Conservation (phyloP, 768 basidiomycete genomes). For the Pulveroboletus sp. region DNA sequence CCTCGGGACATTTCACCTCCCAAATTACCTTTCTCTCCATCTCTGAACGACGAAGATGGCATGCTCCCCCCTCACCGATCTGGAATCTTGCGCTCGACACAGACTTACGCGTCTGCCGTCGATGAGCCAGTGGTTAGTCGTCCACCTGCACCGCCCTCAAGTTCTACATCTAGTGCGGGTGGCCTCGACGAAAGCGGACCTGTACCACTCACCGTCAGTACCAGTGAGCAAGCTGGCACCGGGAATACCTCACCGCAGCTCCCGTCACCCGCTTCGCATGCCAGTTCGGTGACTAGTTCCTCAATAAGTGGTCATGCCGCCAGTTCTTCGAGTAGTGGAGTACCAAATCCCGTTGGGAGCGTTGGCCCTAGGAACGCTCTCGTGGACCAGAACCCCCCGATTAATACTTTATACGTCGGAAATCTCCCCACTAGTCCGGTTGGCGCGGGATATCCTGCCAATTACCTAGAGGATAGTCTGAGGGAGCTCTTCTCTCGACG, state of each 20-base stretch:
- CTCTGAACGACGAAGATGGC: constrained; percentile 27
- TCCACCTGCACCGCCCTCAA: constrained; percentile 36
- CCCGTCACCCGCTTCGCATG: constrained; percentile 70
- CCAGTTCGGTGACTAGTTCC: constrained; percentile 45
- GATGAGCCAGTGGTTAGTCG: constrained; percentile 28
- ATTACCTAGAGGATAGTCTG: constrained; percentile 83
- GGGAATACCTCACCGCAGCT: constrained; percentile 60
- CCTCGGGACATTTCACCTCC: constrained; percentile 28
- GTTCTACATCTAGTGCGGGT: constrained; percentile 41
- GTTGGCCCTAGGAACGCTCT: constrained; percentile 36
- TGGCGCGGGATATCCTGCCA: constrained; percentile 66
- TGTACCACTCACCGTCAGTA: constrained; percentile 43
- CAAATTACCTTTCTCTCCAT: constrained; percentile 24
- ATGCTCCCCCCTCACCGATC: constrained; percentile 33
- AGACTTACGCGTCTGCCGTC: constrained; percentile 17
- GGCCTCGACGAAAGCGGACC: constrained; percentile 35
- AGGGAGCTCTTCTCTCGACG: constrained; percentile 75
- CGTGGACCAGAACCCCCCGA: constrained; percentile 93
- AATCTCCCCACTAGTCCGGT: constrained; percentile 84
- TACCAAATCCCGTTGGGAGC: constrained; percentile 18
- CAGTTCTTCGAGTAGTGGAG: constrained; percentile 31
- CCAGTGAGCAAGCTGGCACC: constrained; percentile 33
- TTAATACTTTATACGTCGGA: constrained; percentile 99
- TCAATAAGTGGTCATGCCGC: constrained; percentile 27
- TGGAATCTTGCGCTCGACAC: constrained; percentile 26